Evolutionary conservation across 2,329 filamentous ascomycete species (phyloP).

Genomic region (Annulohypoxylon truncatum): DNA sequence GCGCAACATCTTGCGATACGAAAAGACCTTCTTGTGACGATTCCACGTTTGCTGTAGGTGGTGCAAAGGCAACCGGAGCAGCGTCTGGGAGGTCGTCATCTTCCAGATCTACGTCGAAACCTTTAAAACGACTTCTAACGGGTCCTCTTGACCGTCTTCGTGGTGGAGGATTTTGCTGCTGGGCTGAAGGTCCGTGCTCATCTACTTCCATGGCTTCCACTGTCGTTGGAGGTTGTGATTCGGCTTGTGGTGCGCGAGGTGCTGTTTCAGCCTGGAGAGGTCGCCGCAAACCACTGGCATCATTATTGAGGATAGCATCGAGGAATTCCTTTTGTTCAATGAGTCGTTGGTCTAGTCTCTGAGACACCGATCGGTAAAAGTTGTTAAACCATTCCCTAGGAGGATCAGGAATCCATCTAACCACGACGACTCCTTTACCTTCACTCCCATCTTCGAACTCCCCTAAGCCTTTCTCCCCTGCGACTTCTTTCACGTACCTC

Average conservation of each 20-base stretch:
- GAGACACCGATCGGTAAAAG: constrained; percentile 76
- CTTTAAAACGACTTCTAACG: constrained; percentile 73
- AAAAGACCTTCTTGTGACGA: constrained; percentile 63
- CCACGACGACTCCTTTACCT: constrained; percentile 80
- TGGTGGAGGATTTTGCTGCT: constrained; percentile 35
- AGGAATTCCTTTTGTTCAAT: constrained; percentile 93
- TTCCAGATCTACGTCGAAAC: constrained; percentile 68
- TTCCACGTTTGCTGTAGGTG: constrained; percentile 42
- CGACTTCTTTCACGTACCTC: constrained; percentile 77
- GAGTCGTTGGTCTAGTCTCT: constrained; percentile 80
- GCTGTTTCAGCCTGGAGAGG: constrained; percentile 67
- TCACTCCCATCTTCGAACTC: constrained; percentile 72
- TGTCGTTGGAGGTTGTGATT: constrained; percentile 24
- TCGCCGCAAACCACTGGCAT: constrained; percentile 77
- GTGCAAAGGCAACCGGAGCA: constrained; percentile 10
- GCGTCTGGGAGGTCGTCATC: constrained; percentile 51
- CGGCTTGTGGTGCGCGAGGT: constrained; percentile 45
- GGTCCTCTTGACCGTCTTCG: constrained; percentile 55
- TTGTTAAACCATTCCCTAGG: constrained; percentile 74
- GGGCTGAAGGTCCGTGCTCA: constrained; percentile 21
- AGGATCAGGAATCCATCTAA: constrained; percentile 74
- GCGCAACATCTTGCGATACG: constrained; percentile 62
- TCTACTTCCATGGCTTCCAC: constrained; percentile 47
- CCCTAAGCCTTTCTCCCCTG: constrained; percentile 78
- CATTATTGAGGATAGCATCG: constrained; percentile 85